Evolutionary conservation across 164 flowering plant genomes (phyloP).

Genomic region (Stephania cephalantha): DNA sequence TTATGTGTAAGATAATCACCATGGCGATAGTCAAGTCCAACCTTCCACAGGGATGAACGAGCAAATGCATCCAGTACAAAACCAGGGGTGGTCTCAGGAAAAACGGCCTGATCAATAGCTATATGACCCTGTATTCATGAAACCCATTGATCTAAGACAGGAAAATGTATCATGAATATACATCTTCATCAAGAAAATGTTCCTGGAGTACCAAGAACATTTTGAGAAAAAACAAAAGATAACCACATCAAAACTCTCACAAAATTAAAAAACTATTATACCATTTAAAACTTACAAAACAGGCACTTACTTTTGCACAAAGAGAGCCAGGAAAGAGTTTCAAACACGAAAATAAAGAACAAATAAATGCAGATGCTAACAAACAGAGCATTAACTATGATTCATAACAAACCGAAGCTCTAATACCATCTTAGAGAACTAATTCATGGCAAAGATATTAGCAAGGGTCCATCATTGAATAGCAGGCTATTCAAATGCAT

Average conservation of each 20-base stretch:
- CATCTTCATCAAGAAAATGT: background rate
- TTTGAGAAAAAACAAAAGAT: background rate
- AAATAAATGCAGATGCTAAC: no score
- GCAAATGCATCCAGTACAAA: conserved; percentile 96
- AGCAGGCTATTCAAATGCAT: no score
- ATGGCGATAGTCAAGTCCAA: conserved; percentile 96
- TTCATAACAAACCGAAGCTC: no score
- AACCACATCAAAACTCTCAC: background rate
- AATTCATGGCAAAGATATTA: no score
- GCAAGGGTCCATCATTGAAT: no score
- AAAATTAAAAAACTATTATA: no score
- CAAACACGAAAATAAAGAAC: no score
- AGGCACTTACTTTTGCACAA: no score
- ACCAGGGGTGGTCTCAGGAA: conserved; percentile 93
- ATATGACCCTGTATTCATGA: conserved; percentile 77
- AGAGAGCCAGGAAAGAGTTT: no score
- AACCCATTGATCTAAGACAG: background rate
- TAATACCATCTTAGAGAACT: no score
- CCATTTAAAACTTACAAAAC: no score
- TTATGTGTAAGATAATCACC: conserved; percentile 39
- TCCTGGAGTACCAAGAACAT: background rate
- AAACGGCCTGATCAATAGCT: conserved; percentile 91
- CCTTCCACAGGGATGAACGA: conserved; percentile 86
- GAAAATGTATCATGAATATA: background rate
- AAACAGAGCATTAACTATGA: no score